Conservation (phyloP, 2,329 filamentous ascomycete genomes). For the Phialocephala subalpina region DNA sequence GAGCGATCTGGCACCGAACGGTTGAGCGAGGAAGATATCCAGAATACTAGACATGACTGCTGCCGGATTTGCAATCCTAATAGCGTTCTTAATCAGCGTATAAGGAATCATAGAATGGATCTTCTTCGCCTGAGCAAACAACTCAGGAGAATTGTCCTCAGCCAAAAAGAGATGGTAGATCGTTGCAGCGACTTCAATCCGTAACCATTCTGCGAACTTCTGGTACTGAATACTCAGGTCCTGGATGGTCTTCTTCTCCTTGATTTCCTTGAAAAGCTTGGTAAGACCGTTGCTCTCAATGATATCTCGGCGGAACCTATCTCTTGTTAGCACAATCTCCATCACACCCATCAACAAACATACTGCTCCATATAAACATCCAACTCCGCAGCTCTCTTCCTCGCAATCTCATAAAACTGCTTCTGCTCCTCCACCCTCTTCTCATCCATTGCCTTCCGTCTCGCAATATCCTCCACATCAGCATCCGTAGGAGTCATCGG, state of each 20-base stretch:
- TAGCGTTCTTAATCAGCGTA: slow-evolving; percentile 92
- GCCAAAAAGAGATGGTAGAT: slow-evolving; percentile 97
- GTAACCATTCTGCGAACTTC: slow-evolving; percentile 97
- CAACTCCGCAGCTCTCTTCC: slow-evolving; percentile 87
- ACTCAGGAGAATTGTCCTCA: slow-evolving; percentile 95
- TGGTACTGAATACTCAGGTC: slow-evolving; percentile 95
- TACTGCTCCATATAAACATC: slow-evolving; percentile 98
- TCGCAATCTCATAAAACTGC: slow-evolving; percentile 93
- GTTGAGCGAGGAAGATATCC: slow-evolving; percentile 94
- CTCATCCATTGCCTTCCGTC: slow-evolving; percentile 83
- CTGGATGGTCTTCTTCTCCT: slow-evolving; percentile 84
- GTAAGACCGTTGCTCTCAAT: slow-evolving; percentile 84
- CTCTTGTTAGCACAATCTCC: neutral
- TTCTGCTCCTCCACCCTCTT: slow-evolving; percentile 91
- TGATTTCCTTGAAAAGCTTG: slow-evolving; percentile 91
- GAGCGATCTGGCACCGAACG: slow-evolving; percentile 87
- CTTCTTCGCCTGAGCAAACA: slow-evolving; percentile 92
- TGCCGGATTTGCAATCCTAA: slow-evolving; percentile 93
- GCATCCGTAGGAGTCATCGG: slow-evolving; percentile 80
- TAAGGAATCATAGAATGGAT: slow-evolving; percentile 97
- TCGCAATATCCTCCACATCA: slow-evolving; percentile 81
- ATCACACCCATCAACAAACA: slow-evolving; percentile 44
- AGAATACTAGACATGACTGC: slow-evolving; percentile 96
- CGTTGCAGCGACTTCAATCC: slow-evolving; percentile 95
- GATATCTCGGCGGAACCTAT: slow-evolving; percentile 70